Evolutionary conservation across 495 filamentous ascomycete genomes (phyloP).

Genomic region (Podospora comata): DNA sequence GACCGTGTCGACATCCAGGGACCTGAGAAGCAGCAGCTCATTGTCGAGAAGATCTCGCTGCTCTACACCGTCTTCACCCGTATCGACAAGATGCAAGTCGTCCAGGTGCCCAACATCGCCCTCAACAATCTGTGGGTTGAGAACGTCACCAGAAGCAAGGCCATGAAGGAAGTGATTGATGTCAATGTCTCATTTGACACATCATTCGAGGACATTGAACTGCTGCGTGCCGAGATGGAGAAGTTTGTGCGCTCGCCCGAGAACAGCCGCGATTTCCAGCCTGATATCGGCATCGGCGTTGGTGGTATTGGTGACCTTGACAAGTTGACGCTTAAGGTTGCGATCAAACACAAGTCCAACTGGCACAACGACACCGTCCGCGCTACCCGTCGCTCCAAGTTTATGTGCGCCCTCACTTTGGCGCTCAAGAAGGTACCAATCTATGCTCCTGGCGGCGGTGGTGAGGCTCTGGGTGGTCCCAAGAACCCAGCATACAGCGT

Average conservation of each 20-base stretch:
- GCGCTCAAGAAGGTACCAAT: constrained; percentile 86
- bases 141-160: constrained; percentile 83
- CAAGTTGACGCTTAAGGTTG: constrained; percentile 76
- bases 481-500: constrained; percentile 73
- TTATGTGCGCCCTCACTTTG: constrained; percentile 89
- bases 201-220: constrained; percentile 79
- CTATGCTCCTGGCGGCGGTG: constrained; percentile 72
- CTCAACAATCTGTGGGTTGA: constrained; percentile 91
- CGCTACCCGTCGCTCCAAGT: constrained; percentile 81
- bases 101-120: constrained; percentile 86
- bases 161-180: constrained; percentile 83
- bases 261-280: constrained; percentile 88
- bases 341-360: constrained; percentile 91
- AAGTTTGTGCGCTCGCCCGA: constrained; percentile 79
- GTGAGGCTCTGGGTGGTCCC: constrained; percentile 62
- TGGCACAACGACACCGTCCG: constrained; percentile 91
- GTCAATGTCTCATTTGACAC: constrained; percentile 82
- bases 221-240: constrained; percentile 75
- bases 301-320: constrained; percentile 80
- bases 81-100: constrained; percentile 74
- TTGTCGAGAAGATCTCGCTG: constrained; percentile 91
- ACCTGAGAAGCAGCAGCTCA: constrained; percentile 59
- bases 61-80: constrained; percentile 91
- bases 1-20: constrained; percentile 83
- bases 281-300: constrained; percentile 74